Base-by-base conservation (phyloP, 768 basidiomycete species). In the Agaricus blazei region DNA sequence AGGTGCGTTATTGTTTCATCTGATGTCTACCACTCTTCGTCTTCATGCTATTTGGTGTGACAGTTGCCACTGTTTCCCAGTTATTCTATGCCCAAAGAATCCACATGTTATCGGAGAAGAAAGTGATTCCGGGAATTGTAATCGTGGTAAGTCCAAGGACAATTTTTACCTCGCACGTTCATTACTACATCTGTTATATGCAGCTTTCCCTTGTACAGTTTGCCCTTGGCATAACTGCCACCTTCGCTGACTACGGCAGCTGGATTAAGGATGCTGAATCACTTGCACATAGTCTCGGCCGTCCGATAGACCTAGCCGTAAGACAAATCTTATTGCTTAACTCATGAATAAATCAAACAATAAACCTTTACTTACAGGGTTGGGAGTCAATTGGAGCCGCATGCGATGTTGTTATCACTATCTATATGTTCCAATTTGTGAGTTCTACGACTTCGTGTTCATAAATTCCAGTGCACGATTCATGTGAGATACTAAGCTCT, bases 391-490 rank as follows among this genome's bases (percentile, higher is more conserved):
- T 15, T 29, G 51, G 51, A 8, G 27, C 26, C 9, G 3, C 31
- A 14, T 51, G 51, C 23, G 51, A 51, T 29, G 8, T 51, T 42
- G 6, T 51, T 27, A 51, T 51, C 12, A 28, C 28, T 11, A 19
- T 41, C 14, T 51, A 51, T 28, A 51, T 51, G 51, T 51, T 42
- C 28, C 19, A 19, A 14, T 51, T 51, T 9, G 51, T 44, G 43
- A 6, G 51, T 43, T 19, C 1, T 1, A 19, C 19, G 19, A 19
- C 19, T 1, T 19, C 1, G 1, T 19, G 19, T 19, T 19, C 19
- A 19, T 19, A 19, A 19, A 1, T 19, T 19, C 19, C 19, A 19
- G n/a, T n/a, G n/a, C n/a, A n/a, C n/a, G n/a, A n/a, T n/a, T n/a
- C n/a, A n/a, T n/a, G n/a, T n/a, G n/a, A n/a, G n/a, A n/a, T n/a